Evolutionary conservation across 108 stramenopile species (phyloP), one percentile per base, ranked within the genome.

Genomic region (Bacterosira constricta): DNA sequence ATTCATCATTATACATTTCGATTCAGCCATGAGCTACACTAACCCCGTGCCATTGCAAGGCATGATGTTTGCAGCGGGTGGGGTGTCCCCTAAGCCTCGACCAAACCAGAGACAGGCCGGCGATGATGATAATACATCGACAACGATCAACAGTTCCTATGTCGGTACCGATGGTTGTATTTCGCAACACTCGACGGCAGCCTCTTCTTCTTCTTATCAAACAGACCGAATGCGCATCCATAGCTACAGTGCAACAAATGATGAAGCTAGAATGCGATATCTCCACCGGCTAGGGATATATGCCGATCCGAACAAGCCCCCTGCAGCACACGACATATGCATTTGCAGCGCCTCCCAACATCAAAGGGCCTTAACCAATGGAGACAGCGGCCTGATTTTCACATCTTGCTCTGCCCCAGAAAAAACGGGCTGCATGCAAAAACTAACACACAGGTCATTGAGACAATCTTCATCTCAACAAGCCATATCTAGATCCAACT

Each of bases 211-310:
- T 21, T 3, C 5, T 23, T 18, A 23, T 47, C n/a, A n/a, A n/a
- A 23, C n/a, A 23, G 6, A 23, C n/a, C 5, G 46, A 47, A 47
- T 18, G 20, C 15, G 46, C 17, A 44, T 44, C 51, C 20, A 31
- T 55, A 31, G 53, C 29, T 29, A n/a, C 29, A 2, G 53, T 32
- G 17, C 53, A n/a, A 23, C 46, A 18, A 47, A 1, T 47, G 46
- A 47, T 18, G 23, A 18, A 47, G 46, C 23, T 4, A 50, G 69
- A 37, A 60, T 23, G 18, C 31, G 59, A 35, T 70, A 70, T 30
- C 49, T 70, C 1, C 55, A 60, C 36, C 45, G 59, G 13, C 58
- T 70, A 6, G 69, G 69, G 18, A 70, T 70, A 38, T 29, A 44
- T 26, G 57, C 57, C 44, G 58, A 38, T 2, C 10, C 51, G 27